phyloP scores from a whole-genome alignment of 805 yeast genomes.

The Pichia phayaonensis region DNA sequence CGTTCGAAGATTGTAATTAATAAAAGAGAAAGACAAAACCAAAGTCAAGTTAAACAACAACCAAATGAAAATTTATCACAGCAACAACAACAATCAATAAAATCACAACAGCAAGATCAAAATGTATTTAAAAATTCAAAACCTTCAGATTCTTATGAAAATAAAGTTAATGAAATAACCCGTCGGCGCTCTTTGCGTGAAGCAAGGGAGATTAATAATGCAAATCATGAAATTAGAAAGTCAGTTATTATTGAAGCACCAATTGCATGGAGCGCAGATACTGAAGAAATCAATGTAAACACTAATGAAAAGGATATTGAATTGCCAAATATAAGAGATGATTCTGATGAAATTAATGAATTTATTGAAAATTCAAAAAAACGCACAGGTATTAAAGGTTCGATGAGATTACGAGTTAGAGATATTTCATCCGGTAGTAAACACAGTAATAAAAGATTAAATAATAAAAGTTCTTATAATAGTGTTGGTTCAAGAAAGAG shows the following conservation, averaged over 20 bases:
- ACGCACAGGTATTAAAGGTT: constrained; percentile 21
- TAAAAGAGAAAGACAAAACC: constrained; percentile 14
- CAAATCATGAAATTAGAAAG: constrained; percentile 51
- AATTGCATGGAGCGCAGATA: constrained; percentile 33
- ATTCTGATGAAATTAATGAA: not conserved
- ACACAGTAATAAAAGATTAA: not conserved
- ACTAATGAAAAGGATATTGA: not conserved
- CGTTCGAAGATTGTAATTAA: constrained; percentile 59
- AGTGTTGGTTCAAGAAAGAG: not conserved
- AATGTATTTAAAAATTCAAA: not conserved
- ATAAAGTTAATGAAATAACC: constrained; percentile 69
- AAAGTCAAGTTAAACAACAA: not conserved
- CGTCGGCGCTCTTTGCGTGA: constrained; percentile 69
- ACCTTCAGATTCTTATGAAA: constrained; percentile 43
- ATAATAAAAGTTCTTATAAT: constrained; percentile 26
- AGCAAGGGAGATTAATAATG: constrained; percentile 44
- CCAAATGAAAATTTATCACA: not conserved
- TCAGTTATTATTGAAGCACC: constrained; percentile 64
- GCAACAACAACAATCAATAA: too few species aligned
- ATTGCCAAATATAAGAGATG: not conserved
- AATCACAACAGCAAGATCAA: not conserved
- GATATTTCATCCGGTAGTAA: constrained; percentile 23
- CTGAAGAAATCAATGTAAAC: constrained; percentile 8
- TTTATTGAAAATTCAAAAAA: constrained; percentile 12
- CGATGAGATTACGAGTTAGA: constrained; percentile 24